Percentiles rank a stretch among this genome's conserved stretches.
Evolutionary conservation across 2,329 filamentous ascomycete genomes (phyloP).

Genomic region (Fusarium solani-melongenae): DNA sequence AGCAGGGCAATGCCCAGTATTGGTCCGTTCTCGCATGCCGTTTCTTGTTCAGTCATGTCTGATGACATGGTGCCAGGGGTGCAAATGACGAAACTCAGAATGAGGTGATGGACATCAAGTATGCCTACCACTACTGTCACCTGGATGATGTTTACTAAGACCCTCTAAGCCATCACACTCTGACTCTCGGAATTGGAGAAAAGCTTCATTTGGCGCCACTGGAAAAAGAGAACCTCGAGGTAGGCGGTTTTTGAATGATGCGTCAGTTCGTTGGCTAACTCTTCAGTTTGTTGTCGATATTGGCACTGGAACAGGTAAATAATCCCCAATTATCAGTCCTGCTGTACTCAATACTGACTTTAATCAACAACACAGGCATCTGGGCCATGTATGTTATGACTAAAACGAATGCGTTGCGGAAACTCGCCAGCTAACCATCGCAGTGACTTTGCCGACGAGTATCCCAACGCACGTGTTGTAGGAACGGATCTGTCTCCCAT

Average conservation of each 20-base stretch:
- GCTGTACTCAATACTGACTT: not conserved
- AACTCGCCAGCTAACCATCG: not conserved
- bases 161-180: constrained; percentile 16
- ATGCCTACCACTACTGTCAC: not conserved
- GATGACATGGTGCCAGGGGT: constrained; percentile 6
- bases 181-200: constrained; percentile 14
- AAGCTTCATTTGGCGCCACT: constrained; percentile 25
- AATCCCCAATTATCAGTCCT: not conserved
- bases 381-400: constrained; percentile 26
- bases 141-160: not conserved
- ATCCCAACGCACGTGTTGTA: constrained; percentile 57
- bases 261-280: not conserved
- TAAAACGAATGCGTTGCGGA: not conserved
- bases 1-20: constrained; percentile 19
- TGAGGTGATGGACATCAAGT: constrained; percentile 31
- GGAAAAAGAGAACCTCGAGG: constrained; percentile 12
- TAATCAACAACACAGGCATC: not conserved
- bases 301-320: constrained; percentile 27
- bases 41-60: not conserved
- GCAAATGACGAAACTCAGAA: constrained; percentile 21
- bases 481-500: constrained; percentile 65
- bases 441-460: constrained; percentile 59
- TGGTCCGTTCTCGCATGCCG: constrained; percentile 4
- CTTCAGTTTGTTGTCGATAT: constrained; percentile 16
- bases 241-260: not conserved